Percentiles rank a stretch among this genome's conserved stretches.
Conservation (phyloP, 2,329 filamentous ascomycete genomes). For the Thelonectria discophora region DNA sequence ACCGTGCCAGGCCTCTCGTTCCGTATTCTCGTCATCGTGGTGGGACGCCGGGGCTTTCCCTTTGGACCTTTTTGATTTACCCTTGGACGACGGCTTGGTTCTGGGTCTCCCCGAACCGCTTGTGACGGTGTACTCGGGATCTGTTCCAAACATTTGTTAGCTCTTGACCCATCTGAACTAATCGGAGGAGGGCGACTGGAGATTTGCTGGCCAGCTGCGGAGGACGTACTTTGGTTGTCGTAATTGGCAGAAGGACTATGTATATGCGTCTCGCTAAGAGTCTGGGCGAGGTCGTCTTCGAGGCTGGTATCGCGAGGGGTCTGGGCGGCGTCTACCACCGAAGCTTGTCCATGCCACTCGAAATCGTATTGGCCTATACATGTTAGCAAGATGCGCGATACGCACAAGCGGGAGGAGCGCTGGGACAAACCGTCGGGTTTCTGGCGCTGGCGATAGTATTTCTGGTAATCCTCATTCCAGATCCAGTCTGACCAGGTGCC, state of each 20-base stretch:
- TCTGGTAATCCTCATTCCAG: constrained; percentile 37
- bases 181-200: not conserved
- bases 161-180: not conserved
- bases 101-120: constrained; percentile 29
- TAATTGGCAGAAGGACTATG: constrained; percentile 31
- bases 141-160: constrained; percentile 28
- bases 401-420: not conserved
- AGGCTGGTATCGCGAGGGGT: constrained; percentile 39
- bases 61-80: constrained; percentile 27
- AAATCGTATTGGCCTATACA: constrained; percentile 37
- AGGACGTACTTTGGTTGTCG: constrained; percentile 36
- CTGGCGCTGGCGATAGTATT: constrained; percentile 43
- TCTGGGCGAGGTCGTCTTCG: constrained; percentile 36
- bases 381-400: constrained; percentile 18
- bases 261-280: constrained; percentile 31
- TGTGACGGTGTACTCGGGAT: constrained; percentile 32
- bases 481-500: constrained; percentile 43
- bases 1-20: constrained; percentile 1
- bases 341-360: constrained; percentile 38
- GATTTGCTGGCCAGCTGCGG: too few species aligned
- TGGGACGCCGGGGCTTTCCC: constrained; percentile 32
- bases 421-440: constrained; percentile 41
- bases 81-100: constrained; percentile 30
- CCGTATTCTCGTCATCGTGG: constrained; percentile 31
- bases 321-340: constrained; percentile 23